Evolutionary conservation across 305 asterid species (phyloP), one percentile per base, ranked within the genome.

Genomic region (Coffea humblotiana): DNA sequence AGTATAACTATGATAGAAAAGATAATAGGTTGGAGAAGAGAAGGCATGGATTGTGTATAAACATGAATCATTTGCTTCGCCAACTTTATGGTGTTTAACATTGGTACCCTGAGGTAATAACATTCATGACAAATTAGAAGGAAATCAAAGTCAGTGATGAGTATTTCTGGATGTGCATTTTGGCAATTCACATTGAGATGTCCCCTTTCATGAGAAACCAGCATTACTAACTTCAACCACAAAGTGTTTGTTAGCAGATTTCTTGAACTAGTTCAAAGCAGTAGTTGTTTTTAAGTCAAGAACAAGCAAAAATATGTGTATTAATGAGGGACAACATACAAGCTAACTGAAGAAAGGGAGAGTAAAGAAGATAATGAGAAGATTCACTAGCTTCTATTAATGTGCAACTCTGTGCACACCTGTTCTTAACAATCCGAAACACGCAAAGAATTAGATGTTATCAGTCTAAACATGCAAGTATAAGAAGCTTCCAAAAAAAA

Each of bases 201-300:
- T 63, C 98, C 97, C 76, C 96, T 90, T 86, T 90, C 97, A 75
- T 93, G 98, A 91, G 92, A 93, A 80, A 93, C 78, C 97, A 96
- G 90, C 86, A 90, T 90, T 90, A 90, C 96, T 80, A 81, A 88
- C 81, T 88, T 92, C 97, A 74, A 88, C 83, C 48, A 86, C 83
- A 79, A 93, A 93, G 82, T 88, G 93, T 80, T 93, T 92, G 21
- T 93, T 93, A 64, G 96, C 97, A 80, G 91, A 93, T 88, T 88
- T 92, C 74, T 69, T 90, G 69, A 88, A 84, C 83, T 97, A 92
- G 90, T 77, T 64, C 0, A 49, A 29, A 51, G 32, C 40, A 81
- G 66, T 21, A 12, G 32, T 8, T 18, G 18, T 1, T 52, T 49
- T 27, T 10, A 5, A 27, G 61, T 35, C 40, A 49, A 14, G 23